phyloP scores from a whole-genome alignment of 352 stramenopile species.

The Phytophthora palmivora region DNA sequence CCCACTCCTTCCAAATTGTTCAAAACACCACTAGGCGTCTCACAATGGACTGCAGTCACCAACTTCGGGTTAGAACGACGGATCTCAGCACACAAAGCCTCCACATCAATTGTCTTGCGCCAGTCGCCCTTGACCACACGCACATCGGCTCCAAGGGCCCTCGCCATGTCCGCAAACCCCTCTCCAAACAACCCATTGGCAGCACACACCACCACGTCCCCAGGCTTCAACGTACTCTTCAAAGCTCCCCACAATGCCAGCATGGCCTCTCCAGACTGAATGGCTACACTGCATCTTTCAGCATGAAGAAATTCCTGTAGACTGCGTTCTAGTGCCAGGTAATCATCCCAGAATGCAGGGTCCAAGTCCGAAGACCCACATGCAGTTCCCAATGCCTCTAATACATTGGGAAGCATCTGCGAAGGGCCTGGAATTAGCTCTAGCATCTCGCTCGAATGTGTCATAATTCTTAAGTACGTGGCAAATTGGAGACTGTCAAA shows the following conservation, averaged over 20 bases:
- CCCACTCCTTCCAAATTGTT: constrained; percentile 54
- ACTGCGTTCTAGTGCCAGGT: constrained; percentile 44
- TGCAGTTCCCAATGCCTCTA: constrained; percentile 35
- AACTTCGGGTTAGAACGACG: constrained; percentile 50
- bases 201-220: constrained; percentile 54
- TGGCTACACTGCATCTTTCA: constrained; percentile 42
- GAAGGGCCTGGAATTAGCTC: constrained; percentile 51
- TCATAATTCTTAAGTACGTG: constrained; percentile 18
- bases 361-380: constrained; percentile 59
- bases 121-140: constrained; percentile 48
- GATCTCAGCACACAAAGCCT: constrained; percentile 47
- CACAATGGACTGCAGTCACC: constrained; percentile 63
- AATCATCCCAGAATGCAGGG: constrained; percentile 62
- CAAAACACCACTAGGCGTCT: constrained; percentile 56
- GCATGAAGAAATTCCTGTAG: constrained; percentile 49
- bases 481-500: constrained; percentile 5
- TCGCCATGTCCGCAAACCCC: constrained; percentile 60
- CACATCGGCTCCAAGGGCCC: constrained; percentile 47
- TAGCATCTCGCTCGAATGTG: constrained; percentile 19
- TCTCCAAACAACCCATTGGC: constrained; percentile 59
- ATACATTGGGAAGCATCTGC: constrained; percentile 49
- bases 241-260: constrained; percentile 59
- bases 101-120: constrained; percentile 45
- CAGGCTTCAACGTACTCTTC: constrained; percentile 49
- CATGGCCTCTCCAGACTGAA: constrained; percentile 71